These are phyloP conservation scores for Intubia oerlemansii DNA, from an alignment of 2,329 filamentous ascomycete species.

Conservation along the genomic window DNA sequence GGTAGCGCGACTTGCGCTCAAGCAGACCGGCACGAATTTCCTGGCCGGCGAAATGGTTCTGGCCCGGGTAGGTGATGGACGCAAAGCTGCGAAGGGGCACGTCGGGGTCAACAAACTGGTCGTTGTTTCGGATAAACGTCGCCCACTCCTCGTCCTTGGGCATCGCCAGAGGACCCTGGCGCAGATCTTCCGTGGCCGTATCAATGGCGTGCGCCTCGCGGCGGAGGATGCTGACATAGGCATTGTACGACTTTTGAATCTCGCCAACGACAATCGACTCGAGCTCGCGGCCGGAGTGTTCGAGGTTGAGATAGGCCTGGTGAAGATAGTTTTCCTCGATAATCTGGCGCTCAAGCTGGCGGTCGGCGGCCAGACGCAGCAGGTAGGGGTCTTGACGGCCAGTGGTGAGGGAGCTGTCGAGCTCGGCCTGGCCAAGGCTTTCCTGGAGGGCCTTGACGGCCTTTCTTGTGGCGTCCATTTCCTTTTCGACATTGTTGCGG, in stretches of 20 bases:
- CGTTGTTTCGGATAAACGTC: constrained; percentile 51
- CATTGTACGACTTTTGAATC: constrained; percentile 94
- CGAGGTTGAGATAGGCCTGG: constrained; percentile 83
- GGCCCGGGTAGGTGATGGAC: constrained; percentile 79
- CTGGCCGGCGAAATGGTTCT: constrained; percentile 57
- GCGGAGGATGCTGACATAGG: constrained; percentile 77
- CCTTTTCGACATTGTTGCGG: constrained; percentile 89
- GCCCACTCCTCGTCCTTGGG: constrained; percentile 86
- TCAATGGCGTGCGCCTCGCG: constrained; percentile 73
- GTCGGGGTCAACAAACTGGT: constrained; percentile 71
- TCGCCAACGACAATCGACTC: constrained; percentile 94
- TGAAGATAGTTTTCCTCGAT: constrained; percentile 97
- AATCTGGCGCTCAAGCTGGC: constrained; percentile 77
- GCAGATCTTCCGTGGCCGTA: constrained; percentile 57
- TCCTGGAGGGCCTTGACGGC: constrained; percentile 69
- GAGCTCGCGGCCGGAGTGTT: constrained; percentile 81
- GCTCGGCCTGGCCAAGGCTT: constrained; percentile 54
- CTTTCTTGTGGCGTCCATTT: constrained; percentile 67
- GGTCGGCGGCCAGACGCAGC: constrained; percentile 65
- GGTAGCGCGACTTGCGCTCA: constrained; percentile 95
- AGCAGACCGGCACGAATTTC: constrained; percentile 82
- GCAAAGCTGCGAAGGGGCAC: constrained; percentile 58
- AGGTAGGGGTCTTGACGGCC: constrained; percentile 89
- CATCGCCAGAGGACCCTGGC: constrained; percentile 73
- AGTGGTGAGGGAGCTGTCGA: constrained; percentile 50